Percentiles rank a stretch among this genome's conserved stretches.
These are phyloP conservation scores for Colletotrichum sansevieriae DNA, from an alignment of 2,329 filamentous ascomycete genomes.

Conservation along the genomic window DNA sequence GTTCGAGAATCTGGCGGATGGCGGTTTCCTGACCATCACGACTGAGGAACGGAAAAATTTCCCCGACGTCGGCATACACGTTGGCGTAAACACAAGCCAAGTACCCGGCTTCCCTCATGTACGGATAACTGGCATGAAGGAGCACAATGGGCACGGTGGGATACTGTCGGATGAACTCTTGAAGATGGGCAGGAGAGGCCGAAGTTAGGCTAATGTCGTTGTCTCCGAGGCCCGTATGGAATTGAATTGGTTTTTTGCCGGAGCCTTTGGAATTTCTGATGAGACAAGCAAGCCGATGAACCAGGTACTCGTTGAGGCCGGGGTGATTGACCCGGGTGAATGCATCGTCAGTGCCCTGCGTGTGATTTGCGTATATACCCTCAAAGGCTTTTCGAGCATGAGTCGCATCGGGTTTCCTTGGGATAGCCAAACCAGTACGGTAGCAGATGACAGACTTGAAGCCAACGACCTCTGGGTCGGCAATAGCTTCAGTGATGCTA, in stretches of 20 bases:
- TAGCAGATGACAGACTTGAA: constrained; percentile 92
- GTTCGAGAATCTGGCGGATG: constrained; percentile 78
- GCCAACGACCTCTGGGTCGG: constrained; percentile 76
- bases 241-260: constrained; percentile 80
- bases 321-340: constrained; percentile 72
- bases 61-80: constrained; percentile 85
- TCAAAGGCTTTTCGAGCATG: constrained; percentile 55
- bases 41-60: constrained; percentile 84
- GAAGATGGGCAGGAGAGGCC: constrained; percentile 81
- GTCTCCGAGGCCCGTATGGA: constrained; percentile 87
- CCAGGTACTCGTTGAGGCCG: constrained; percentile 76
- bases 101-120: constrained; percentile 82
- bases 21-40: constrained; percentile 80
- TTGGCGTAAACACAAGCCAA: constrained; percentile 83
- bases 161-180: constrained; percentile 78
- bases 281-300: constrained; percentile 72
- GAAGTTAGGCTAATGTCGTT: constrained; percentile 79
- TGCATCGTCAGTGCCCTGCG: constrained; percentile 42
- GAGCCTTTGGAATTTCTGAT: constrained; percentile 61
- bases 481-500: constrained; percentile 67
- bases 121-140: constrained; percentile 86
- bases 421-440: constrained; percentile 77
- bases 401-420: constrained; percentile 57
- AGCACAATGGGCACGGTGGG: constrained; percentile 80
- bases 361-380: constrained; percentile 50